Evolutionary conservation across 2,329 filamentous ascomycete genomes (phyloP), one percentile per base, ranked within the genome.

Genomic region (Xylariaceae sp.): DNA sequence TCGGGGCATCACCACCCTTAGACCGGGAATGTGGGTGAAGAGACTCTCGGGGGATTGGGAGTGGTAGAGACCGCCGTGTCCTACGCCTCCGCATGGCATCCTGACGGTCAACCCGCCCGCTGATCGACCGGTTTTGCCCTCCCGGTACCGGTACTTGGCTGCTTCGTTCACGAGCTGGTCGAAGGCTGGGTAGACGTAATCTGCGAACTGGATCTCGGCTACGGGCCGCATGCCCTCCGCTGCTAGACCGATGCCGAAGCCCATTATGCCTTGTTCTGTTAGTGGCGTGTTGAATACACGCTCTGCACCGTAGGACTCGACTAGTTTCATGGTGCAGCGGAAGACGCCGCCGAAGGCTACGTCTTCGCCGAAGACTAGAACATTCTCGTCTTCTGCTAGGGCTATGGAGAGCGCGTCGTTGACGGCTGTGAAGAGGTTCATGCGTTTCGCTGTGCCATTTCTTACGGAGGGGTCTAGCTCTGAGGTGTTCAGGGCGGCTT

Each of bases 321-420:
- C 84, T 14, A 99, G 78, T 60, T 91, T 89, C 83, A 94, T 92
- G 31, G 89, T 92, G 71, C 90, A 96, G 49, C 94, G 82, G 65
- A 99, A 99, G 14, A 99, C 94, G 47, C 94, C 94, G 39, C 94
- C 94, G 57, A 99, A 99, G 12, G 94, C 89, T 7, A 99, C 90
- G 66, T 99, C 94, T 70, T 99, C 94, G 39, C 94, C 94, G 62
- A 99, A 99, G 10, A 99, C 78, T 49, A 97, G 74, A 18, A 96
- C 90, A 15, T 86, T 84, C 56, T 95, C 89, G 61, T 96, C 91
- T 33, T 86, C 82, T 14, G 86, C 82, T 27, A 99, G 78, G 19
- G 92, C 89, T 51, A 86, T 88, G 18, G 87, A 82, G 18, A 99
- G 77, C 11, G 92, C 91, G 57, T 92, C 85, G 67, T 97, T 97